Evolutionary conservation across 305 asterid genomes (phyloP).

Genomic region (Lippia alba): DNA sequence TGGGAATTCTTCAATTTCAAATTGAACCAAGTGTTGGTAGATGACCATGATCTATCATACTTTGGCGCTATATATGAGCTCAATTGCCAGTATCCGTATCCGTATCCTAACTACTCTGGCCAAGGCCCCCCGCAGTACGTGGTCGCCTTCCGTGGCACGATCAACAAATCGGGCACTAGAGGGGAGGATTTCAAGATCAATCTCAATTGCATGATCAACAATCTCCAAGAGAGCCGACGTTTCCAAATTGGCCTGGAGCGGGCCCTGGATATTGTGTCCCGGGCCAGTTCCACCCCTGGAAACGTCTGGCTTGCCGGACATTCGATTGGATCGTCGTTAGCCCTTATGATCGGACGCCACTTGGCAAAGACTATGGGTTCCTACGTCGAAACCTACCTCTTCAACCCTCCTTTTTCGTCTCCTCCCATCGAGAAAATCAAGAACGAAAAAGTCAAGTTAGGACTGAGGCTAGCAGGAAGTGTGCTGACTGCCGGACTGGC

Average conservation of each 20-base stretch:
- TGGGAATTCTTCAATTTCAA: slow-evolving; percentile 62
- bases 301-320: slow-evolving; percentile 69
- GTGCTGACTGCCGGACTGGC: slow-evolving; percentile 54
- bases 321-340: slow-evolving; percentile 65
- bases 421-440: slow-evolving; percentile 54
- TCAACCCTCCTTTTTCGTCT: slow-evolving; percentile 74
- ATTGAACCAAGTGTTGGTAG: slow-evolving; percentile 41
- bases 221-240: slow-evolving; percentile 43
- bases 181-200: slow-evolving; percentile 51
- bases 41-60: slow-evolving; percentile 50
- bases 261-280: slow-evolving; percentile 28
- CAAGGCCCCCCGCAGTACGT: slow-evolving; percentile 51
- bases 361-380: slow-evolving; percentile 40
- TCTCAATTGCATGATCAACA: slow-evolving; percentile 44
- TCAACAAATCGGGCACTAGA: slow-evolving; percentile 35
- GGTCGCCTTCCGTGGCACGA: slow-evolving; percentile 65
- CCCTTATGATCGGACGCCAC: slow-evolving; percentile 53
- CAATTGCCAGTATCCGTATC: slow-evolving; percentile 39
- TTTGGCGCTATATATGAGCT: slow-evolving; percentile 66
- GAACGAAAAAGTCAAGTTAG: slow-evolving; percentile 53
- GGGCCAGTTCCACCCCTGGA: slow-evolving; percentile 28
- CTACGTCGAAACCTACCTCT: slow-evolving; percentile 60
- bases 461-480: slow-evolving; percentile 47
- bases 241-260: slow-evolving; percentile 46
- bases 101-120: slow-evolving; percentile 21